Conservation (phyloP, 352 stramenopile genomes). For the Phytophthora citricola region DNA sequence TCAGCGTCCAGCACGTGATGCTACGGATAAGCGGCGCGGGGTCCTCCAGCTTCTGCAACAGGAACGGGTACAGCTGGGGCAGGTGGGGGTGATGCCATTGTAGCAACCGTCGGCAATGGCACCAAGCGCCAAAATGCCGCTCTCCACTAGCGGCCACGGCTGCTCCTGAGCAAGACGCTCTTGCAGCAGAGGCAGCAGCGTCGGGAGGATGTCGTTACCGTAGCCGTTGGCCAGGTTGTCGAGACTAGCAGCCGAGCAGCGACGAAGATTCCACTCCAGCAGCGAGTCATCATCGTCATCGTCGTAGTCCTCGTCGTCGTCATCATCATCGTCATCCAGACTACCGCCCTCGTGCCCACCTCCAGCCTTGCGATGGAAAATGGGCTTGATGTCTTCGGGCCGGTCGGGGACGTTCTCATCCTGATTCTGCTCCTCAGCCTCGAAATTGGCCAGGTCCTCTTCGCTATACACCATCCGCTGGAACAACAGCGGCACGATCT, state of each 20-base stretch:
- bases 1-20: slow-evolving; percentile 96
- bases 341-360: slow-evolving; percentile 27
- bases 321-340: slow-evolving; percentile 80
- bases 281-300: slow-evolving; percentile 93
- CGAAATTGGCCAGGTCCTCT: slow-evolving; percentile 92
- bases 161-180: slow-evolving; percentile 90
- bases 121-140: slow-evolving; percentile 95
- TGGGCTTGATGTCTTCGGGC: slow-evolving; percentile 91
- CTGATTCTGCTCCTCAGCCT: slow-evolving; percentile 89
- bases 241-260: slow-evolving; percentile 94
- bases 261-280: slow-evolving; percentile 96
- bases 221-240: slow-evolving; percentile 95
- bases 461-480: slow-evolving; percentile 96
- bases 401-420: slow-evolving; percentile 91
- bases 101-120: slow-evolving; percentile 95
- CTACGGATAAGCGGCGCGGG: slow-evolving; percentile 90
- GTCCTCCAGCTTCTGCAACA: slow-evolving; percentile 93
- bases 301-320: slow-evolving; percentile 91
- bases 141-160: slow-evolving; percentile 95
- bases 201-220: slow-evolving; percentile 93
- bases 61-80: slow-evolving; percentile 93
- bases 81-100: slow-evolving; percentile 93
- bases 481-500: slow-evolving; percentile 94
- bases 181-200: slow-evolving; percentile 92
- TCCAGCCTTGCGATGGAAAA: slow-evolving; percentile 77